Evolutionary conservation across 371 early-diverging fungal genomes (phyloP).

Genomic region (Rhizomucor pusillus): DNA sequence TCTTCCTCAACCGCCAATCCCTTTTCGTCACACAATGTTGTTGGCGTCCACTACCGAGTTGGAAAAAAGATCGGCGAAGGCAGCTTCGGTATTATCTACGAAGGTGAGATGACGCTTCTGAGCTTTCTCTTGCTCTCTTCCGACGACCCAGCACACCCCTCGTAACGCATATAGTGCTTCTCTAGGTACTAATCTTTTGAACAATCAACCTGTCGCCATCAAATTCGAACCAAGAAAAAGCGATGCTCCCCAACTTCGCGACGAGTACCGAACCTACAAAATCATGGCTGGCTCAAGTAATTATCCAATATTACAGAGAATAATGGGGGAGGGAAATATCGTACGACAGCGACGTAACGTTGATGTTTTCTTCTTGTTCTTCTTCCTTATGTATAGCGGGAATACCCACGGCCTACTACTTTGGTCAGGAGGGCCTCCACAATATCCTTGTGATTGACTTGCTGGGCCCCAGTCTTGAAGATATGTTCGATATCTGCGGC

Average conservation of each 20-base stretch:
- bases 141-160: not conserved
- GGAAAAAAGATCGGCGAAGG: conserved; percentile 95
- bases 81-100: conserved; percentile 93
- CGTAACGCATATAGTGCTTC: conserved; percentile 13
- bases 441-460: conserved; percentile 95
- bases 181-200: conserved; percentile 54
- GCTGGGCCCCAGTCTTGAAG: conserved; percentile 93
- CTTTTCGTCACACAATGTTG: conserved; percentile 45
- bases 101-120: conserved; percentile 60
- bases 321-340: not conserved
- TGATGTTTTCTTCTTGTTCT: not conserved
- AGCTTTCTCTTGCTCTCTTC: not conserved
- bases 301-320: conserved; percentile 8
- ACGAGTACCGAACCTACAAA: conserved; percentile 81
- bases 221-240: conserved; percentile 82
- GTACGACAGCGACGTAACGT: not conserved
- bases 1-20: conserved; percentile 14
- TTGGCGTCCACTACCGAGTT: conserved; percentile 90
- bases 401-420: conserved; percentile 88
- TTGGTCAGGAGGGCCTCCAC: conserved; percentile 94
- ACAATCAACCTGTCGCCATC: conserved; percentile 73
- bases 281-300: conserved; percentile 56
- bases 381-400: conserved; percentile 48
- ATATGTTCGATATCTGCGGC: conserved; percentile 93
- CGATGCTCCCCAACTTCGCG: conserved; percentile 82